Evolutionary conservation across 768 basidiomycete species (phyloP), one percentile per base, ranked within the genome.

Genomic region (Boletus edulis): DNA sequence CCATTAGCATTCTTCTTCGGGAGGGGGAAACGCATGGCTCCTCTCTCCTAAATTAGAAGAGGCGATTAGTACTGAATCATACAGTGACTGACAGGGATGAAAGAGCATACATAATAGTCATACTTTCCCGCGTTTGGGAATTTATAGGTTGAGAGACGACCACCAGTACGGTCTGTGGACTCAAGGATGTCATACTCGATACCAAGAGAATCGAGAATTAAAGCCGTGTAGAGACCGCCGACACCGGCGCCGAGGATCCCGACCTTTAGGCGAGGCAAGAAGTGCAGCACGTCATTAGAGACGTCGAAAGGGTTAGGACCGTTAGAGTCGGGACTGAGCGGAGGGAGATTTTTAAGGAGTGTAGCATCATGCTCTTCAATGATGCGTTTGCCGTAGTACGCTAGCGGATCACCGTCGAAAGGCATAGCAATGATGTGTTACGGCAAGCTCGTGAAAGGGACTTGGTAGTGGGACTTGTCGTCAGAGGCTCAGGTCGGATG

Each of bases 181-280:
- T 81, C 80, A 14, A 81, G 54, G 40, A 81, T 77, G n/a, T 78
- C 72, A 62, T 77, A 81, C 8, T 66, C 53, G 59, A 80, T 74
- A 1, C 62, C 71, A 8, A 78, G 69, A 8, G 62, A 65, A 32
- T 80, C 71, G 15, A 81, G 69, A 0, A 81, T 77, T 65, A 81
- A 62, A 2, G 76, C 80, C 1, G 75, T 62, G 60, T 77, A 78
- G 12, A 79, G 65, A 18, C 77, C 77, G 12, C 60, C 65, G 14
- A 54, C 32, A 2, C 65, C 65, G 3, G 62, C 64, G 2, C 64
- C 64, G 15, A 65, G 10, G 4, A 66, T 64, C 2, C 65, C 64
- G 2, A 66, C 55, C 27, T 63, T 61, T 1, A 44, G 14, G 20
- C 5, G 22, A n/a, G 51, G 51, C 15, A 51, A 32, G 46, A 54